These are phyloP conservation scores for Rhizoctonia solani DNA, from an alignment of 1,284 basidiomycete genomes.

Conservation along the genomic window DNA sequence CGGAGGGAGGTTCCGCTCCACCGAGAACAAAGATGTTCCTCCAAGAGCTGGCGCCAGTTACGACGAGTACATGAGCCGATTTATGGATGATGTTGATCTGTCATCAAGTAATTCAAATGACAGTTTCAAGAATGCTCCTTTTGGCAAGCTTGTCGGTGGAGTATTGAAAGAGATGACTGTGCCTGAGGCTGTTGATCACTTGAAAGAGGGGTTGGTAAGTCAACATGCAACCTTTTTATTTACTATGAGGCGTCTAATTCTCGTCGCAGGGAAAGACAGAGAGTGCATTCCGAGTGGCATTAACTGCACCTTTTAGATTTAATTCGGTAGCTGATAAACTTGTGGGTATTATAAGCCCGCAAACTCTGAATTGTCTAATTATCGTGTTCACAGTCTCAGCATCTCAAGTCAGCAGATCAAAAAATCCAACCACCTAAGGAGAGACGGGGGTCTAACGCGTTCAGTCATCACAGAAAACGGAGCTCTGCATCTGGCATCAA, in stretches of 20 bases:
- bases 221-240: neutral
- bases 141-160: slow-evolving; percentile 21
- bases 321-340: slow-evolving; percentile 13
- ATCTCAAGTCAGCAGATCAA: slow-evolving; percentile 9
- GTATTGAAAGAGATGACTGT: slow-evolving; percentile 18
- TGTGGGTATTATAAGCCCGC: neutral
- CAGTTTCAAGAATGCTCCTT: slow-evolving; percentile 1
- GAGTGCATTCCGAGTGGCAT: slow-evolving; percentile 19
- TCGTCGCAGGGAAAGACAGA: slow-evolving; percentile 18
- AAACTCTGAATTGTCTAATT: neutral
- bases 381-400: neutral
- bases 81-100: slow-evolving; percentile 32
- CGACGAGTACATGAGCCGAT: slow-evolving; percentile 29
- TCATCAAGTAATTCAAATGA: neutral
- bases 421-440: neutral
- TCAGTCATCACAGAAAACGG: neutral
- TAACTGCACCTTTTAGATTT: slow-evolving; percentile 18
- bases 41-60: slow-evolving; percentile 7
- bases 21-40: neutral
- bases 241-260: neutral
- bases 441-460: neutral
- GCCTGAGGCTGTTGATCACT: slow-evolving; percentile 29
- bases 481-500: slow-evolving; percentile 20
- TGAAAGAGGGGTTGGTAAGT: slow-evolving; percentile 26
- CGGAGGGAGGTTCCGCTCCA: neutral